Evolutionary conservation across 176 grass and related monocot genomes (phyloP), one percentile per base, ranked within the genome.

Genomic region (Juncus inflexus): DNA sequence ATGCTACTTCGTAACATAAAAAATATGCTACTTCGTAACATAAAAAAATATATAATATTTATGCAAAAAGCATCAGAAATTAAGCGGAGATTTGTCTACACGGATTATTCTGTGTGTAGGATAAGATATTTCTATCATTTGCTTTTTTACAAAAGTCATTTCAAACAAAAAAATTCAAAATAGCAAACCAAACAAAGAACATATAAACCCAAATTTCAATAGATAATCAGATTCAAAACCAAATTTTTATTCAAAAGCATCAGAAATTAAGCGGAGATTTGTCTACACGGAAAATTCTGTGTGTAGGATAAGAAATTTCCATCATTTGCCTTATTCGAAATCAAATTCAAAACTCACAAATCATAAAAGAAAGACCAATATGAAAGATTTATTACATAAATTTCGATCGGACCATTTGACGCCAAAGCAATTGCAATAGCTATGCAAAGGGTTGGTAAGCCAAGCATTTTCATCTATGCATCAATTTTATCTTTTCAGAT

Each of bases 401-500:
- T 89, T 61, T 84, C n/a, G 80, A 69, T 91, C 75, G 74, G 70
- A 77, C 83, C 64, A 92, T 92, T 99, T 99, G 94, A 92, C 94
- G 42, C 85, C 83, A 84, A 47, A 65, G 94, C 85, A 92, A 91
- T 72, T 14, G 55, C 69, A 78, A 66, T 35, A 11, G 35, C 19
- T 12, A 67, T 84, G 85, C 85, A 37, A 80, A 72, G 82, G 77
- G 85, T 87, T 97, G 94, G 85, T 89, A 91, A 83, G 92, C 74
- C 81, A 89, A 89, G 39, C 84, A 61, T 81, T n/a, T 91, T 14
- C 3, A 12, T 91, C 2, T 86, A 0, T 43, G 84, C 87, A 74
- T 74, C 82, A 0, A 63, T 82, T 86, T 43, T 78, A 64, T 67
- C 66, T 55, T 72, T 58, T 69, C 54, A 55, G 58, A 79, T 64